Conservation (phyloP, 371 early-diverging fungal species). For the Apophysomyces sp. region DNA sequence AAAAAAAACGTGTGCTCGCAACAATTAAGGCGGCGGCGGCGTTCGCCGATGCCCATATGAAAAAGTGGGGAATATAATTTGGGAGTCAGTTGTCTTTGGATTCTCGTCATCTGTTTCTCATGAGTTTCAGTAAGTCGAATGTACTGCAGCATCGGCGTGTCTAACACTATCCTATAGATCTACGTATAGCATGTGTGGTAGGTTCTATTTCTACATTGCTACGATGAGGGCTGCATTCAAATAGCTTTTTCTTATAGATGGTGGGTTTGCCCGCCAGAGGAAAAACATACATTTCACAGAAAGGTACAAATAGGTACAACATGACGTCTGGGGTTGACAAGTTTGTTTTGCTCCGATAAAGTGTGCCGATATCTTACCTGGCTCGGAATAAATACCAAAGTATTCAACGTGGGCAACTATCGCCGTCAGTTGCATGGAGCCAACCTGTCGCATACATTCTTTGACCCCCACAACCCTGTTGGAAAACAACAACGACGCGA, state of each 20-base stretch:
- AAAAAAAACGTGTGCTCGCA: background rate
- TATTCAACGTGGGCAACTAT: constrained; percentile 97
- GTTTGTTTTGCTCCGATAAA: background rate
- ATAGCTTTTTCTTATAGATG: constrained; percentile 47
- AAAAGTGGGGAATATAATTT: constrained; percentile 1
- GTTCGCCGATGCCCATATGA: constrained; percentile 1
- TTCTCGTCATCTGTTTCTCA: background rate
- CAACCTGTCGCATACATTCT: constrained; percentile 82
- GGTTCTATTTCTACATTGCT: too few relatives aligned
- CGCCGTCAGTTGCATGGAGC: constrained; percentile 89
- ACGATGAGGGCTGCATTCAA: background rate
- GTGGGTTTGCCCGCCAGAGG: constrained; percentile 89
- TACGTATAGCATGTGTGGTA: constrained; percentile 69
- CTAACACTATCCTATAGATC: constrained; percentile 28
- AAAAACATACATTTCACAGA: constrained; percentile 92
- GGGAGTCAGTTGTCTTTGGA: background rate
- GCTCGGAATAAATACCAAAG: constrained; percentile 90
- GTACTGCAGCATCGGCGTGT: background rate
- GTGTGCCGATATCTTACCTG: constrained; percentile 59
- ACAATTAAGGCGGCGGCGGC: constrained; percentile 1
- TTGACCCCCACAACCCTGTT: constrained; percentile 84
- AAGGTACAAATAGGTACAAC: constrained; percentile 58
- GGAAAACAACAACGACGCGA: constrained; percentile 75
- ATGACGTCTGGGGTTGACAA: background rate
- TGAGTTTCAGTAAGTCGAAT: constrained; percentile 14